A percentile compares a stretch with the other conserved stretches of the same genome.
These are phyloP conservation scores for Schwanniomyces yamadae DNA, from an alignment of 805 yeast species.

Conservation along the genomic window DNA sequence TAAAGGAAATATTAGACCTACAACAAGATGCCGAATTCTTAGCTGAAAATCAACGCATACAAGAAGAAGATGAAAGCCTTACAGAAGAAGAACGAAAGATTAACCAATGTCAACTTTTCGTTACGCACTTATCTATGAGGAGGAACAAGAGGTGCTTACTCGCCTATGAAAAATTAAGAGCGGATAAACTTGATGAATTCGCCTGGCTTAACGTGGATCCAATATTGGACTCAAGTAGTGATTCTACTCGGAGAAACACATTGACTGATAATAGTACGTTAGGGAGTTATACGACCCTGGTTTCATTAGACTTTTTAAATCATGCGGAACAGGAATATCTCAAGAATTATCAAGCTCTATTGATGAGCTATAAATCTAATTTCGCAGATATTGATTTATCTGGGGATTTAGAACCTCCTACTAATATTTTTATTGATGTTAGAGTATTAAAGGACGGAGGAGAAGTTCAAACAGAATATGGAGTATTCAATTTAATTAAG, in stretches of 20 bases:
- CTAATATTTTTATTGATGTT: conserved; percentile 89
- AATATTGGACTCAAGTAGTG: conserved; percentile 16
- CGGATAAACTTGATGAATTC: conserved; percentile 61
- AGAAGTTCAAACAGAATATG: conserved; percentile 95
- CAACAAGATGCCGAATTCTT: conserved; percentile 56
- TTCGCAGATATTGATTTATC: conserved; percentile 82
- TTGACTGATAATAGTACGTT: conserved; percentile 3
- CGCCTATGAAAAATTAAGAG: conserved; percentile 76
- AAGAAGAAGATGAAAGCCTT: conserved; percentile 18
- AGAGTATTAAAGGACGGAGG: conserved; percentile 93
- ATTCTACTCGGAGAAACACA: not conserved
- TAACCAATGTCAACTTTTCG: conserved; percentile 63
- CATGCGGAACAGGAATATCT: conserved; percentile 80
- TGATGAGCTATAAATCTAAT: conserved; percentile 74
- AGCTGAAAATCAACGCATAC: conserved; percentile 26
- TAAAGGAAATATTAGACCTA: conserved; percentile 69
- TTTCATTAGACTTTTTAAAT: conserved; percentile 53
- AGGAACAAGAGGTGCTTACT: conserved; percentile 86
- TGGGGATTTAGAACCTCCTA: conserved; percentile 89
- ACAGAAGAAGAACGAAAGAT: conserved; percentile 42
- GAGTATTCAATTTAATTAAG: conserved; percentile 88
- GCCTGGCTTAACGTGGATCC: conserved; percentile 71
- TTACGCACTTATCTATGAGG: conserved; percentile 73
- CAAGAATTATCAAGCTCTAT: conserved; percentile 64
- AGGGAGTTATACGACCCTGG: conserved; percentile 23